These are phyloP conservation scores for Balamuthia mandrillaris DNA, from an alignment of 208 protist species.

Conservation along the genomic window DNA sequence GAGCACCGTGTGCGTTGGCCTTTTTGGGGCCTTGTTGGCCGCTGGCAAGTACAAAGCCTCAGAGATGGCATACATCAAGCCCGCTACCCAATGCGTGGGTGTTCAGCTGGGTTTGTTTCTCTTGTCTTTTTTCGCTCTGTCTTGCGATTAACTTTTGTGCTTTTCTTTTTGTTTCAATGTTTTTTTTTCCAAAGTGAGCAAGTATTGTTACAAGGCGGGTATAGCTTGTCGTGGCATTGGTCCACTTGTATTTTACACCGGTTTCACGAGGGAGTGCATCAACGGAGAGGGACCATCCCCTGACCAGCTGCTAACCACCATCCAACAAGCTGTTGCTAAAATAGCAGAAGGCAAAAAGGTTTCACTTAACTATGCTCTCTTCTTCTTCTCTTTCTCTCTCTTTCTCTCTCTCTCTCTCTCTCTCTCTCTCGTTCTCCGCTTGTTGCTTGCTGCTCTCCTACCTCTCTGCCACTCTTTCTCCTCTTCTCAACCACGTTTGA, in stretches of 20 bases:
- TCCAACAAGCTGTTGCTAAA: background rate
- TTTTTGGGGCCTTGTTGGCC: background rate
- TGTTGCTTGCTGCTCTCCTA: background rate
- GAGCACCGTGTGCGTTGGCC: background rate
- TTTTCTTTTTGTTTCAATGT: too few relatives aligned
- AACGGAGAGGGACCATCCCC: background rate
- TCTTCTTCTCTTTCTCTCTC: too few relatives aligned
- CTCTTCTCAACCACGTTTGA: too few relatives aligned
- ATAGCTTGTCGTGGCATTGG: background rate
- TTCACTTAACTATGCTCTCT: background rate
- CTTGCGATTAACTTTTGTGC: too few relatives aligned
- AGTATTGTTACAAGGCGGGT: background rate
- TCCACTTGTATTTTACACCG: background rate
- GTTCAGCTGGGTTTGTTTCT: too few relatives aligned
- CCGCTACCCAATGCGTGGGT: background rate
- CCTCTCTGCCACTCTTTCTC: too few relatives aligned
- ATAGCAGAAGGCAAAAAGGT: conserved; percentile 10
- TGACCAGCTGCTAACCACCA: background rate
- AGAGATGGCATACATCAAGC: conserved; percentile 13
- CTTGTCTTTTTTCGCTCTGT: too few relatives aligned
- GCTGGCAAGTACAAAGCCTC: background rate
- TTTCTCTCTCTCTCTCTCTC: too few relatives aligned
- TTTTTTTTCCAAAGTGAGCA: too few relatives aligned
- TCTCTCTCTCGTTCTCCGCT: background rate
- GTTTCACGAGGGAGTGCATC: conserved; percentile 24